Conservation (phyloP, 129 eudicot species). For the Glebionis coronaria region DNA sequence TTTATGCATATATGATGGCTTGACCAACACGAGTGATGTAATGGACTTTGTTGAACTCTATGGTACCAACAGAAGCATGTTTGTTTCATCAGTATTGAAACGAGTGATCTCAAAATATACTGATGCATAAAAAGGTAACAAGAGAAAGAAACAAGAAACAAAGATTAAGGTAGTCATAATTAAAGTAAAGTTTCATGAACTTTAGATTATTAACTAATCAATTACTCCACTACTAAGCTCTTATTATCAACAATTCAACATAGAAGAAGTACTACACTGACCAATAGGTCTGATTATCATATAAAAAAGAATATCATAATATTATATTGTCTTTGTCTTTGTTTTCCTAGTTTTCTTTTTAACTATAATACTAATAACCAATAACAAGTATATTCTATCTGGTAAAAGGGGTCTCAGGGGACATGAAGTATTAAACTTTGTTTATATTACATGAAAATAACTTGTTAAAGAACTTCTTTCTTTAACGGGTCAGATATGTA, state of each 20-base stretch:
- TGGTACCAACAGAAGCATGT: conserved; percentile 46
- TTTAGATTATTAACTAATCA: conserved; percentile 22
- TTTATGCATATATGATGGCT: conserved; percentile 33
- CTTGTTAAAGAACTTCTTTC: no score
- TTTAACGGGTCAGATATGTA: no score
- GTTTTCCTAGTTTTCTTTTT: not conserved
- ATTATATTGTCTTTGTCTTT: conserved; percentile 4
- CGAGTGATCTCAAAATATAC: conserved; percentile 32
- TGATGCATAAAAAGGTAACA: conserved; percentile 30
- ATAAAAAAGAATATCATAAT: conserved; percentile 9
- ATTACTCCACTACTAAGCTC: conserved; percentile 9
- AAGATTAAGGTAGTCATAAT: conserved; percentile 28
- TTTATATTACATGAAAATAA: no score
- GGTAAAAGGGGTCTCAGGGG: no score
- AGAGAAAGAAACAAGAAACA: conserved; percentile 14
- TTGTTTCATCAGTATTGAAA: conserved; percentile 23
- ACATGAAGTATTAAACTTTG: no score
- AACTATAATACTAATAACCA: not conserved
- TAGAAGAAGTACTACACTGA: not conserved
- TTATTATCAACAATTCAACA: conserved; percentile 32
- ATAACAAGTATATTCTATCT: not conserved
- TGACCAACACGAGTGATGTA: conserved; percentile 42
- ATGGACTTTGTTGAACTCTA: conserved; percentile 30
- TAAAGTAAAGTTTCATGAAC: conserved; percentile 16
- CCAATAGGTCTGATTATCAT: conserved; percentile 7